These are phyloP conservation scores for Agapanthus africanus DNA, from an alignment of 106 monocot genomes.

Conservation along the genomic window DNA sequence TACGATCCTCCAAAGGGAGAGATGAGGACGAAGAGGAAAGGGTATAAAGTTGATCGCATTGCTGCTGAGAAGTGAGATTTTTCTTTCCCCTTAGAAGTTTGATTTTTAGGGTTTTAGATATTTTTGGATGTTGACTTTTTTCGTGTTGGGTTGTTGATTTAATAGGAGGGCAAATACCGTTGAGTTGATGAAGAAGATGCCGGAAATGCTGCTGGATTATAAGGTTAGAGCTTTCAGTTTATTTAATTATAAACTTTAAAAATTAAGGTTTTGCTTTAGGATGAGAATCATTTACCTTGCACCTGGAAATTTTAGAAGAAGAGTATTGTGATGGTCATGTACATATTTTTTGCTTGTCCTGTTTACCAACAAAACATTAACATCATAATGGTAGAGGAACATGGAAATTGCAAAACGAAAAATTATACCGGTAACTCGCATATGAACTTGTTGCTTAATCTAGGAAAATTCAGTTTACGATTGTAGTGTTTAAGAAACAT, in stretches of 20 bases:
- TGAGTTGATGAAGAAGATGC: conserved; percentile 99
- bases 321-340: too few species aligned
- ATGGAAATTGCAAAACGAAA: too few species aligned
- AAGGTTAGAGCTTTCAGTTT: conserved; percentile 41
- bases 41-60: conserved; percentile 90
- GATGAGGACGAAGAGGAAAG: conserved; percentile 86
- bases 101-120: background rate
- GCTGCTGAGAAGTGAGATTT: conserved; percentile 76
- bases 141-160: background rate
- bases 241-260: background rate
- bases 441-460: too few species aligned
- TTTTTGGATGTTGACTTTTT: background rate
- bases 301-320: too few species aligned
- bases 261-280: too few species aligned
- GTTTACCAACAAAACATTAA: too few species aligned
- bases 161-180: conserved; percentile 77
- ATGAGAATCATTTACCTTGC: too few species aligned
- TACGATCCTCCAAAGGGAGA: conserved; percentile 86
- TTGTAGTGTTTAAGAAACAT: too few species aligned
- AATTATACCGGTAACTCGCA: too few species aligned
- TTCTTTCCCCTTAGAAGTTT: background rate
- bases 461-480: too few species aligned
- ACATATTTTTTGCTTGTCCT: too few species aligned
- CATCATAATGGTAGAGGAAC: too few species aligned
- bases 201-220: conserved; percentile 87